Base-by-base conservation (phyloP, 306 rosid genomes). In the Dalbergia oliveri region DNA sequence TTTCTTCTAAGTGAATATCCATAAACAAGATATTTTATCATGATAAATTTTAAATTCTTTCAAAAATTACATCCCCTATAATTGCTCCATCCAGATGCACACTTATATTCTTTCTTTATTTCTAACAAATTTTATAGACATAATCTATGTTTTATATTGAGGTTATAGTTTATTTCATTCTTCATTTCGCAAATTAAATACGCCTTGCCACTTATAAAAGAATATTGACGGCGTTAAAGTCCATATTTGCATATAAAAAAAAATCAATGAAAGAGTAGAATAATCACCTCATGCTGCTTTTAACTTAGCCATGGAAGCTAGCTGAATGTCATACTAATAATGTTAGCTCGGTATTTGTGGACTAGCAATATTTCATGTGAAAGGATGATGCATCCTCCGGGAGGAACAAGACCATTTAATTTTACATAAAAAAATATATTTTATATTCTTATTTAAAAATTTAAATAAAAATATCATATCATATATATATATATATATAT, bases 181-280 rank as follows among this genome's bases (percentile, higher is more conserved):
- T 41, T 37, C 37, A n/a, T 73, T 58, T 73, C 12, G 14, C 41
- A 21, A 14, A 74, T 59, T 15, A 26, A 57, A 59, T 74, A 26
- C 33, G 9, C 59, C 16, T 10, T 14, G 14, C 11, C 21, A 31
- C 19, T 54, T 53, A 3, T 18, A 14, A 16, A 2, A 70, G 6
- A 35, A 35, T 35, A 35, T 68, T 13, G 73, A 70, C 10, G 9
- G 19, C 21, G 10, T 19, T 72, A 31, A 11, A 37, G 9, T 34
- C 41, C 47, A 10, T 44, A 35, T 34, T 56, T 71, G 4, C 8
- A n/a, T 5, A 4, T 37, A 37, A 21, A 21, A 21, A 21, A 72
- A 57, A 35, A n/a, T 19, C 12, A 12, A 19, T 21, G 9, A 12
- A 6, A 19, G 57, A 7, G 16, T 58, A 13, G 5, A 57, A 4